Evolutionary conservation across 805 yeast genomes (phyloP).

Genomic region (Metschnikowia cerradonensis): DNA sequence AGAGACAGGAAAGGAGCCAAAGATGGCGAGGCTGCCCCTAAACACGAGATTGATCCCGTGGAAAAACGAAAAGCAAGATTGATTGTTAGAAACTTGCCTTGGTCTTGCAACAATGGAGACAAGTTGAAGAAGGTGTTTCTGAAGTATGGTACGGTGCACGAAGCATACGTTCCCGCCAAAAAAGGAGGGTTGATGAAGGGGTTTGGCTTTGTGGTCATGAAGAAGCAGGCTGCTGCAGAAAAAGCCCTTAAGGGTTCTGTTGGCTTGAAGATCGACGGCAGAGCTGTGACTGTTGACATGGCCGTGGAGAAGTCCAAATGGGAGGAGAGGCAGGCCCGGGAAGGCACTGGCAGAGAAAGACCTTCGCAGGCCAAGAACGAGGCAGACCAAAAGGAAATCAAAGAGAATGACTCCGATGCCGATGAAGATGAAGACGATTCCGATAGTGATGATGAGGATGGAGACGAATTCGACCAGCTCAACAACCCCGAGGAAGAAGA

Average conservation of each 20-base stretch:
- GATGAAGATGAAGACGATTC: slow-evolving; percentile 29
- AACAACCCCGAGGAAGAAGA: slow-evolving; percentile 32
- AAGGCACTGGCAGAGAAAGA: slow-evolving; percentile 25
- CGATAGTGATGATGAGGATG: slow-evolving; percentile 32
- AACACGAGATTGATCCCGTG: slow-evolving; percentile 27
- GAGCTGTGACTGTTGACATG: slow-evolving; percentile 91
- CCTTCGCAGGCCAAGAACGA: slow-evolving; percentile 32
- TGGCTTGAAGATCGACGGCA: slow-evolving; percentile 79
- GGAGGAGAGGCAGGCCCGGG: slow-evolving; percentile 46
- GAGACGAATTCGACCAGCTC: slow-evolving; percentile 22
- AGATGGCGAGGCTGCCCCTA: slow-evolving; percentile 19
- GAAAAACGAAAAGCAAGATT: slow-evolving; percentile 82
- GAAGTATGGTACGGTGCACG: slow-evolving; percentile 81
- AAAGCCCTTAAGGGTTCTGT: slow-evolving; percentile 71
- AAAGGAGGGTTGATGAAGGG: slow-evolving; percentile 88
- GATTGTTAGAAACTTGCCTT: slow-evolving; percentile 88
- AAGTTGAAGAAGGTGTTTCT: slow-evolving; percentile 65
- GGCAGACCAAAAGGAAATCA: slow-evolving; percentile 33
- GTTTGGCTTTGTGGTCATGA: slow-evolving; percentile 92
- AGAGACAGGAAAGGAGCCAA: slow-evolving; percentile 63
- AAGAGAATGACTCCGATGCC: slow-evolving; percentile 31
- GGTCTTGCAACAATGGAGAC: slow-evolving; percentile 84
- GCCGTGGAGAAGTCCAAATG: slow-evolving; percentile 87
- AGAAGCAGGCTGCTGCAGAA: slow-evolving; percentile 70
- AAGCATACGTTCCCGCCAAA: slow-evolving; percentile 85